phyloP scores from a whole-genome alignment of 169 alveolate genomes.

The Eimeria sp. region DNA sequence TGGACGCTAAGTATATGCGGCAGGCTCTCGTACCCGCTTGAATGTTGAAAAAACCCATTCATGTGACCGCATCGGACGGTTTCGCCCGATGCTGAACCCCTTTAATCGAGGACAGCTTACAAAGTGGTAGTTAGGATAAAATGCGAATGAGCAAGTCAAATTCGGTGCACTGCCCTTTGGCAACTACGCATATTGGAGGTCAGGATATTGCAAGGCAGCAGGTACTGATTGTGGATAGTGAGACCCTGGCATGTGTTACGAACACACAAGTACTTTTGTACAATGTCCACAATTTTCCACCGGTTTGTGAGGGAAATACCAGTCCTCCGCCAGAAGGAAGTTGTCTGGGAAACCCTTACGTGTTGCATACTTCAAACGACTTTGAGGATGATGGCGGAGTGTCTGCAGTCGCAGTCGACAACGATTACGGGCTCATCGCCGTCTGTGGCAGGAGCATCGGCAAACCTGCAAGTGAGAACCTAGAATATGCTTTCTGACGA shows the following conservation, averaged over 20 bases:
- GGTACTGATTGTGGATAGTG: conserved; percentile 37
- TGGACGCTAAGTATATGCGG: background rate
- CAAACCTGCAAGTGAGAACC: conserved; percentile 64
- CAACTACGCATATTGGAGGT: conserved; percentile 56
- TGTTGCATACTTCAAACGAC: conserved; percentile 43
- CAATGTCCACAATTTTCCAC: conserved; percentile 21
- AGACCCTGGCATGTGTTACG: conserved; percentile 54
- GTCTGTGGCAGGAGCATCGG: conserved; percentile 69
- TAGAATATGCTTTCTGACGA: background rate
- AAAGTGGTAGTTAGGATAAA: background rate
- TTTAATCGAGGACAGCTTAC: background rate
- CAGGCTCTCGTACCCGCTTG: background rate
- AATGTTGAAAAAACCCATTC: too few species aligned
- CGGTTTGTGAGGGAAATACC: background rate
- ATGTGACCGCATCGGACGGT: background rate
- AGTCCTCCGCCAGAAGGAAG: background rate
- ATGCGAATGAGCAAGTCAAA: background rate
- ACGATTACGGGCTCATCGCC: conserved; percentile 66
- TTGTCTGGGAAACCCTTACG: background rate
- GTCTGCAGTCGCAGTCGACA: conserved; percentile 67
- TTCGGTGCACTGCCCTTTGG: background rate
- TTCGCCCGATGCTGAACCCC: background rate
- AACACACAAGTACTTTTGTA: conserved; percentile 62
- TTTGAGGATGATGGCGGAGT: conserved; percentile 64
- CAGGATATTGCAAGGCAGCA: conserved; percentile 72